Evolutionary conservation across 331 rosid species (phyloP).

Genomic region (Pyrus hybrid): DNA sequence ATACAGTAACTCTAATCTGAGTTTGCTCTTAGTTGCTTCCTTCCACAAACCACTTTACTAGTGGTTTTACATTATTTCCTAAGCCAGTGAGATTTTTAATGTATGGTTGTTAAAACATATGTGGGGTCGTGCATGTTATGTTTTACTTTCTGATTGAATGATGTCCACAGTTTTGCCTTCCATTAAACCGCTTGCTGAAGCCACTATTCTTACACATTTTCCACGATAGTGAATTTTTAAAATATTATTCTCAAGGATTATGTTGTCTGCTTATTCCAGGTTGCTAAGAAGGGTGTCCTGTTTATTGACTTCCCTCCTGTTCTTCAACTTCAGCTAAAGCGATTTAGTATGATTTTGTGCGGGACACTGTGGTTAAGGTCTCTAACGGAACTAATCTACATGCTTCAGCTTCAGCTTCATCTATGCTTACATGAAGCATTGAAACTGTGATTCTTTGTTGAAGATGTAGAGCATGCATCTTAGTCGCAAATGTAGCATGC

Average conservation of each 20-base stretch:
- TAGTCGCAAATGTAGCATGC: neutral
- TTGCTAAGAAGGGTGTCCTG: conserved; percentile 77
- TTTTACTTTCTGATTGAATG: too few relatives aligned
- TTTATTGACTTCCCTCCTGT: conserved; percentile 93
- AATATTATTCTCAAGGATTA: neutral
- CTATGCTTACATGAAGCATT: neutral
- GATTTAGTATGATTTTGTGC: conserved; percentile 75
- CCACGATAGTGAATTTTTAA: neutral
- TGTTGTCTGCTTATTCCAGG: conserved; percentile 41
- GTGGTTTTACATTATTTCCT: too few relatives aligned
- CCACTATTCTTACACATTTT: neutral
- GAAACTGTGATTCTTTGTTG: neutral
- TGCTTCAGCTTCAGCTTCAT: neutral
- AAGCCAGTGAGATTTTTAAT: too few relatives aligned
- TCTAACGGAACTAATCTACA: conserved; percentile 13
- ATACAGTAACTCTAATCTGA: too few relatives aligned
- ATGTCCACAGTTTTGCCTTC: too few relatives aligned
- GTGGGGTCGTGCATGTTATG: too few relatives aligned
- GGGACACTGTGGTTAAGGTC: conserved; percentile 86
- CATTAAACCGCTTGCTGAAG: neutral
- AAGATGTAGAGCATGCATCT: neutral
- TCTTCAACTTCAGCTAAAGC: conserved; percentile 84
- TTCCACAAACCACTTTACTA: too few relatives aligned
- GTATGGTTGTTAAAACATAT: too few relatives aligned
- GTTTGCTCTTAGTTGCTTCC: too few relatives aligned